These are phyloP conservation scores for Suillus subluteus DNA, from an alignment of 768 basidiomycete genomes.

Conservation along the genomic window DNA sequence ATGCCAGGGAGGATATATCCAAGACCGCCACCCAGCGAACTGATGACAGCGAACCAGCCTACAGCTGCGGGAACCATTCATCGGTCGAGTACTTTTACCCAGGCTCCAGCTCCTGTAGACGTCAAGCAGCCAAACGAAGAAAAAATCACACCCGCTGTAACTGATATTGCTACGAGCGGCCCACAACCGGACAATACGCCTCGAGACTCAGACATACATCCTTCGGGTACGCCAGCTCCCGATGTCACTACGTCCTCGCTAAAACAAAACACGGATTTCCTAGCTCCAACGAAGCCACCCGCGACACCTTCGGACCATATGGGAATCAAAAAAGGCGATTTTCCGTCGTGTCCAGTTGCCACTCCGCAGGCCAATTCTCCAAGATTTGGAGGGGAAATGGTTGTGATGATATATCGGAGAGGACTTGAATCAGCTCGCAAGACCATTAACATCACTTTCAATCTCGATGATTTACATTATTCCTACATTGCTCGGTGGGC, in stretches of 20 bases:
- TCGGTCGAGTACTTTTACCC: not conserved
- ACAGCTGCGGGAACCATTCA: not conserved
- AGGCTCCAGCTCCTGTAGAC: not conserved
- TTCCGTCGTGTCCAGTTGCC: not conserved
- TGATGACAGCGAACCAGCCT: not conserved
- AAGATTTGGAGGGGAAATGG: constrained; percentile 23
- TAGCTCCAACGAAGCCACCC: not conserved
- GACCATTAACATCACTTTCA: constrained; percentile 28
- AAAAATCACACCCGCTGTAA: not conserved
- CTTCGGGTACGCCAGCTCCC: not conserved
- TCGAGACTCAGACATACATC: not conserved
- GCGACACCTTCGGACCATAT: not conserved
- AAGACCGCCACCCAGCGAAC: not conserved
- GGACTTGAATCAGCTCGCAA: constrained; percentile 19
- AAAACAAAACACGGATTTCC: not conserved
- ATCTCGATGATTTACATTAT: constrained; percentile 32
- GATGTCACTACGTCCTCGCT: not conserved
- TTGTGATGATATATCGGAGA: constrained; percentile 19
- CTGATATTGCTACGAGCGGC: too few relatives aligned
- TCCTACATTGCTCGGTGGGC: constrained; percentile 40
- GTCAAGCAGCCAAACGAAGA: not conserved
- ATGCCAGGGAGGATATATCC: not conserved
- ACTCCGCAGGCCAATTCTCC: not conserved
- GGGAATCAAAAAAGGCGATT: not conserved
- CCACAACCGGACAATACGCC: not conserved